Conservation (phyloP, 495 filamentous ascomycete species). For the Rusavskia elegans region DNA sequence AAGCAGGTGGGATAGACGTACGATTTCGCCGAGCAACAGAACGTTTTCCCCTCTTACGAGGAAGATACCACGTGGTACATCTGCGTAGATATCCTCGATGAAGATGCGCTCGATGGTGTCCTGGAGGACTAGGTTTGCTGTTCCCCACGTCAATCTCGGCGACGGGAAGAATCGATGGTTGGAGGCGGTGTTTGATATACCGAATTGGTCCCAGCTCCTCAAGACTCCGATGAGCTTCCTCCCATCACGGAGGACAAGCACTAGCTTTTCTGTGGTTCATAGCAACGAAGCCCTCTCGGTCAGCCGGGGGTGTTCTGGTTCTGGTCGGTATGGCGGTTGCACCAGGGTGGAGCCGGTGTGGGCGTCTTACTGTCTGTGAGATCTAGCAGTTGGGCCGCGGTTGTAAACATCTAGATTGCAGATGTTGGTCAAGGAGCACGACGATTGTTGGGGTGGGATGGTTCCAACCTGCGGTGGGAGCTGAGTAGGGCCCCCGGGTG, state of each 20-base stretch:
- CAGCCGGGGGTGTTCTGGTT: conserved; percentile 1
- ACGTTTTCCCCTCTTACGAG: conserved; percentile 91
- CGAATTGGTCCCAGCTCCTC: conserved; percentile 95
- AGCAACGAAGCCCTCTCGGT: conserved; percentile 3
- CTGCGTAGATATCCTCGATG: conserved; percentile 55
- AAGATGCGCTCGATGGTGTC: conserved; percentile 80
- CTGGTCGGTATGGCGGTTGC: conserved; percentile 2
- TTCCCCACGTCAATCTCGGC: not conserved
- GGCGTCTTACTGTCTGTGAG: conserved; percentile 76
- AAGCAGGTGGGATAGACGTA: conserved; percentile 18
- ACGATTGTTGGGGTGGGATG: conserved; percentile 21
- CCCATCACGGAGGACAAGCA: conserved; percentile 79
- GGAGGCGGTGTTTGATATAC: conserved; percentile 31
- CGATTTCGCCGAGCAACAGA: conserved; percentile 78
- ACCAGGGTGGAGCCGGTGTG: conserved; percentile 1
- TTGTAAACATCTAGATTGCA: conserved; percentile 92
- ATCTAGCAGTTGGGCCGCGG: conserved; percentile 84
- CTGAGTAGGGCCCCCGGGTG: conserved; percentile 27
- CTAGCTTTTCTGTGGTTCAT: conserved; percentile 63
- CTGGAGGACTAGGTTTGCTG: conserved; percentile 88
- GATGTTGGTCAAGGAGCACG: conserved; percentile 17
- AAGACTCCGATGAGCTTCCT: conserved; percentile 85
- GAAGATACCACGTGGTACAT: conserved; percentile 67
- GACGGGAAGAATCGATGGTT: not conserved
- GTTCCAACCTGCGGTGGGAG: conserved; percentile 23